Conservation (phyloP, 1,139 yeast species). For the Zygosaccharomyces pseudobailii region DNA sequence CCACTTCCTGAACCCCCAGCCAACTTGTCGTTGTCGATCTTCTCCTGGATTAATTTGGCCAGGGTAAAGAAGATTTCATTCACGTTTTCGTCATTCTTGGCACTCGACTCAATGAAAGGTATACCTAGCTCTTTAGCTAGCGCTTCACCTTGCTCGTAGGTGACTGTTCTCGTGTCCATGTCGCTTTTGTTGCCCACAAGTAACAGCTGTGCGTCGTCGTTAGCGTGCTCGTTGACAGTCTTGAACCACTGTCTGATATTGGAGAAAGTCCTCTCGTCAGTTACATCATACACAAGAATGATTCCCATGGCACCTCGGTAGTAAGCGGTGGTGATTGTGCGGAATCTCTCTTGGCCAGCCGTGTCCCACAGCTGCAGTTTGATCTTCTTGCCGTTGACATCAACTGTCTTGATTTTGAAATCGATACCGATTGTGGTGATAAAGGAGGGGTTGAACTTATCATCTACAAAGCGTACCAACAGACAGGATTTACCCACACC, state of each 20-base stretch:
- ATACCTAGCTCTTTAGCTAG: constrained; percentile 84
- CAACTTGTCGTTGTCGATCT: constrained; percentile 44
- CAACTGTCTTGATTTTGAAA: constrained; percentile 94
- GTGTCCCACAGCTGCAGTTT: constrained; percentile 98
- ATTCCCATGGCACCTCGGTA: constrained; percentile 99
- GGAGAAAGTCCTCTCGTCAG: constrained; percentile 89
- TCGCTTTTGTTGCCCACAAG: constrained; percentile 95
- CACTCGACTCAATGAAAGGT: constrained; percentile 93
- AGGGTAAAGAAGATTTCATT: constrained; percentile 87
- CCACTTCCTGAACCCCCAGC: constrained; percentile 22
- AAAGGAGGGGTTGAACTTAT: constrained; percentile 92
- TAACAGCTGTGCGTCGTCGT: constrained; percentile 89
- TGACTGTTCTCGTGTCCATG: constrained; percentile 66
- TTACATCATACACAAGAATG: constrained; percentile 90
- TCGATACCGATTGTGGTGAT: constrained; percentile 98
- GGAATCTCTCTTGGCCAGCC: constrained; percentile 97
- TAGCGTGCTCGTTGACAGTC: constrained; percentile 94
- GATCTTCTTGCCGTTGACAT: constrained; percentile 85
- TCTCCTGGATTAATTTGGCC: constrained; percentile 84
- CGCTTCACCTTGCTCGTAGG: constrained; percentile 83
- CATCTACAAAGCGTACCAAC: constrained; percentile 90
- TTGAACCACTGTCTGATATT: constrained; percentile 84
- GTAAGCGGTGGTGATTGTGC: constrained; percentile 97
- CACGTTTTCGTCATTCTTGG: constrained; percentile 88
- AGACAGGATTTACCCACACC: constrained; percentile 97